Percentiles rank a stretch among this genome's conserved stretches.
phyloP scores from a whole-genome alignment of 2,329 filamentous ascomycete species.

The Penicillium sp. region DNA sequence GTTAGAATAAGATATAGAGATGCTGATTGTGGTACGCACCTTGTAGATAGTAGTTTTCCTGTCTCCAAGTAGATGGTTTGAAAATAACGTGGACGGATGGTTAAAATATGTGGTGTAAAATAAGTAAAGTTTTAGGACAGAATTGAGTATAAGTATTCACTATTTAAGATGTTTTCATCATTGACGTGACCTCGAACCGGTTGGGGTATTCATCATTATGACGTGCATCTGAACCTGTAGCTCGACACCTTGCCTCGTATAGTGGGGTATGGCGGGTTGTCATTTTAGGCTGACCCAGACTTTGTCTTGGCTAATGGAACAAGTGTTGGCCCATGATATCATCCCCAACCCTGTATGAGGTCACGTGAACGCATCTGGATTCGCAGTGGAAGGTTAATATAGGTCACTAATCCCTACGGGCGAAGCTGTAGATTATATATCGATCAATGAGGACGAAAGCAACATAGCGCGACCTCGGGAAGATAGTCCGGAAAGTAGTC shows the following conservation, averaged over 20 bases:
- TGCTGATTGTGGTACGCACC: too few relatives aligned
- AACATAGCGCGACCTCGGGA: too few relatives aligned
- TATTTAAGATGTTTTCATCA: not conserved
- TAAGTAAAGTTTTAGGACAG: not conserved
- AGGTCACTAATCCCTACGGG: too few relatives aligned
- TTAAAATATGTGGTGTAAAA: too few relatives aligned
- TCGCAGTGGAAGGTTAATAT: not conserved
- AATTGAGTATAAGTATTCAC: not conserved
- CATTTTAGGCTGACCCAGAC: not conserved
- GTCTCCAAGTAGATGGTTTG: too few relatives aligned
- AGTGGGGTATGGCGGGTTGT: not conserved
- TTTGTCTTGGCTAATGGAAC: not conserved
- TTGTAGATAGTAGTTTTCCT: too few relatives aligned
- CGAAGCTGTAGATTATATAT: too few relatives aligned
- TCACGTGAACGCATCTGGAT: not conserved
- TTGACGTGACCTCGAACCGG: slow-evolving; percentile 22
- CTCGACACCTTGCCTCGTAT: not conserved
- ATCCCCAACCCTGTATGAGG: not conserved
- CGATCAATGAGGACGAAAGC: too few relatives aligned
- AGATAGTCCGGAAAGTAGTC: too few relatives aligned
- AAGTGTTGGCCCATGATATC: too few relatives aligned
- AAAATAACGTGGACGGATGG: too few relatives aligned
- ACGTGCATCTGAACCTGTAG: slow-evolving; percentile 18
- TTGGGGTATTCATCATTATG: slow-evolving; percentile 30
- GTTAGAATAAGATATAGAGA: too few relatives aligned